phyloP scores from a whole-genome alignment of 2,329 filamentous ascomycete species.

The Domatiomyces catenatus region DNA sequence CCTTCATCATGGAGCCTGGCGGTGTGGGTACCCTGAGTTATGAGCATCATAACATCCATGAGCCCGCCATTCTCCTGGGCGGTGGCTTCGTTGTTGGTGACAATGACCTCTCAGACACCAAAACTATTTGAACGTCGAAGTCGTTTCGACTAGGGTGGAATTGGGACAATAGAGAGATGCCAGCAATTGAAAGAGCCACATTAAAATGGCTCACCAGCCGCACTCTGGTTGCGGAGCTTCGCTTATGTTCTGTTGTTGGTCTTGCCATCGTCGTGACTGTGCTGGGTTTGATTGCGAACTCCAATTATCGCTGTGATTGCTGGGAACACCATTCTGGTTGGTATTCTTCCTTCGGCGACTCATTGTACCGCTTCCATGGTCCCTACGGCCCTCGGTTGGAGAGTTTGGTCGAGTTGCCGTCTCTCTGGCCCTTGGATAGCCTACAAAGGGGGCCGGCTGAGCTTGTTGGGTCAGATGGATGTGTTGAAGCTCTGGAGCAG shows the following conservation, averaged over 20 bases:
- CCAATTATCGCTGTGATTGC: background rate
- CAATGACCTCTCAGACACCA: background rate
- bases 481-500: background rate
- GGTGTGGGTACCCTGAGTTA: slow-evolving; percentile 72
- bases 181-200: background rate
- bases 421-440: background rate
- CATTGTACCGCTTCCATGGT: background rate
- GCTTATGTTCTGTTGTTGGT: background rate
- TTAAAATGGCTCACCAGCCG: background rate
- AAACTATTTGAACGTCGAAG: background rate
- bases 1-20: slow-evolving; percentile 76
- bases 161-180: background rate
- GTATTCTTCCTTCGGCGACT: background rate
- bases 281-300: background rate
- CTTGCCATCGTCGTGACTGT: background rate
- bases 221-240: background rate
- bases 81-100: slow-evolving; percentile 45
- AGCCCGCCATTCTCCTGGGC: slow-evolving; percentile 65
- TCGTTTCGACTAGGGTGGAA: background rate
- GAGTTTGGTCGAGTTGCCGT: background rate
- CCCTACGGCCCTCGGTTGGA: background rate
- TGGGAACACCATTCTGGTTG: background rate
- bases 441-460: background rate
- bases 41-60: slow-evolving; percentile 61
- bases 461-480: background rate